These are phyloP conservation scores for Phycomyces blakesleeanus DNA, from an alignment of 192 early-diverging fungal genomes.

Conservation along the genomic window DNA sequence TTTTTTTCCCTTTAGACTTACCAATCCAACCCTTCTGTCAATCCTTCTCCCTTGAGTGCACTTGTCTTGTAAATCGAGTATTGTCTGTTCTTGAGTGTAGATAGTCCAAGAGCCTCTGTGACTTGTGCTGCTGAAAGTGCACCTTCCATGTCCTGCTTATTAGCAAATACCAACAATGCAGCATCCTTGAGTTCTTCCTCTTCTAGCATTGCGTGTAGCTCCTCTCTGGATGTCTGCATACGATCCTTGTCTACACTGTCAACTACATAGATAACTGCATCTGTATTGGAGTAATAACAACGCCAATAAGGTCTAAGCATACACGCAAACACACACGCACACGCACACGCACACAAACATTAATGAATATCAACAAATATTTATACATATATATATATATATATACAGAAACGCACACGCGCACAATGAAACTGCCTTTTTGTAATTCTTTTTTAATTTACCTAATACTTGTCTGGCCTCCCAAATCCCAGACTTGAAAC, in stretches of 20 bases:
- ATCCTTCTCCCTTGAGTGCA: slow-evolving; percentile 91
- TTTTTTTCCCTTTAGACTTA: too few relatives aligned
- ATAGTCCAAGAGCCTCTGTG: slow-evolving; percentile 79
- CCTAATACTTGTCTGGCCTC: slow-evolving; percentile 71
- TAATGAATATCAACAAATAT: too few relatives aligned
- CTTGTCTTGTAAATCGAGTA: slow-evolving; percentile 95
- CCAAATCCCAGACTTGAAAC: slow-evolving; percentile 98
- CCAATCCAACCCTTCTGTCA: slow-evolving; percentile 94
- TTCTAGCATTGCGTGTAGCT: slow-evolving; percentile 88
- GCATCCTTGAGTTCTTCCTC: slow-evolving; percentile 92
- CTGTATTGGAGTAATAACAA: slow-evolving; percentile 99
- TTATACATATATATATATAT: too few relatives aligned
- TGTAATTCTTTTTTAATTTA: slow-evolving; percentile 21
- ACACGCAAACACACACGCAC: too few relatives aligned
- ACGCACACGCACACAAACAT: too few relatives aligned
- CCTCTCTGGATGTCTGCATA: slow-evolving; percentile 82
- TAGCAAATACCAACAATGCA: slow-evolving; percentile 90
- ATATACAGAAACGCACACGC: too few relatives aligned
- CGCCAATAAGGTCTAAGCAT: slow-evolving; percentile 93
- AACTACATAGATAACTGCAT: slow-evolving; percentile 97
- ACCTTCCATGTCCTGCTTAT: slow-evolving; percentile 97
- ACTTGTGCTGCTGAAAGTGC: slow-evolving; percentile 90
- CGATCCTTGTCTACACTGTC: slow-evolving; percentile 91
- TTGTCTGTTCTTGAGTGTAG: slow-evolving; percentile 79
- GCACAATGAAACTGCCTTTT: too few relatives aligned